Base-by-base conservation (phyloP, 257 asterid species). In the Scutellaria galericulata region DNA sequence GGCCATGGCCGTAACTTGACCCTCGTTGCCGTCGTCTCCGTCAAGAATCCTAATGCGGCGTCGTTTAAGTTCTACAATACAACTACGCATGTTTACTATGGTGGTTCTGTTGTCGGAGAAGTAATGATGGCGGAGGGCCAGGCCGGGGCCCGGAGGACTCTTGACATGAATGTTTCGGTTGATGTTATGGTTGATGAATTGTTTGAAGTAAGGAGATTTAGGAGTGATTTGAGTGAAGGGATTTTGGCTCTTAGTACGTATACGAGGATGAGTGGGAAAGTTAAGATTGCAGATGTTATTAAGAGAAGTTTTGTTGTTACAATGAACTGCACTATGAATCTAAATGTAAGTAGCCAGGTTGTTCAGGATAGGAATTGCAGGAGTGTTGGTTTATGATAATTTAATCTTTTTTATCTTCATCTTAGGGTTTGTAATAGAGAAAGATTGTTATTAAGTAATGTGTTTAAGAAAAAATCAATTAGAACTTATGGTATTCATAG, bases 11-110 rank as follows among this genome's bases (percentile, higher is more conserved):
- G 59, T 3, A 88, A 82, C 70, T 7, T 86, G 57, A 83, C 88
- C 0, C n/a, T 86, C 0, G 6, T 2, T 0, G 87, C 76, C 3
- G 80, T 66, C 0, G 5, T 88, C 42, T 74, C 85, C 0, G 35
- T 86, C 14, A 72, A 70, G 47, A 88, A 88, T 39, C 87, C 82
- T 0, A 86, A 88, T 14, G 78, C 72, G 58, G 90, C 75, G 11
- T 69, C 95, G 10, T 81, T 84, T 67, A 72, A 44, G 71, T 86
- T 79, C 51, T 44, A 74, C 0, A 42, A 70, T n/a, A 60, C 72
- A 9, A 76, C 75, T 3, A 83, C 81, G 9, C 40, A 8, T 5
- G 68, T 88, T 15, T 64, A 56, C 47, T 89, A 82, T 11, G 80
- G 64, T 0, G 87, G 77, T 0, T 42, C n/a, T 0, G 41, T 66